Evolutionary conservation across 2,329 filamentous ascomycete genomes (phyloP).

Genomic region (Teratosphaeriaceae sp.): DNA sequence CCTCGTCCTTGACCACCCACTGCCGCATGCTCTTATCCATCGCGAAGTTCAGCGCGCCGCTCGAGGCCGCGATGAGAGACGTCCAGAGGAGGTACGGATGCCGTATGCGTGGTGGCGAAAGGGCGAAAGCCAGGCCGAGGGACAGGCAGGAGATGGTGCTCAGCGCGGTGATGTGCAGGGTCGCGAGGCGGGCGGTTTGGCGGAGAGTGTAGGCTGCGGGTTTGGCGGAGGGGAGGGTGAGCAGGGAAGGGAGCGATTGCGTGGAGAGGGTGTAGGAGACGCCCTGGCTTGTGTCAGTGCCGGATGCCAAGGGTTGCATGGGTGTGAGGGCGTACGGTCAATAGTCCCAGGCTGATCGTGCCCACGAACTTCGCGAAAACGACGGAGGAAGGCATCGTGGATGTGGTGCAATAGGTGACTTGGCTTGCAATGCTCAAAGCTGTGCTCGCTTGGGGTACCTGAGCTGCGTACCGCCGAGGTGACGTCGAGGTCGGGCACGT

Average conservation of each 20-base stretch:
- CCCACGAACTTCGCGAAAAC: slow-evolving; percentile 87
- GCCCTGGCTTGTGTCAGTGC: slow-evolving; percentile 54
- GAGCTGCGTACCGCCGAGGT: not conserved
- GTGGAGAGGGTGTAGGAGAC: slow-evolving; percentile 78
- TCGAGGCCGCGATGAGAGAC: slow-evolving; percentile 55
- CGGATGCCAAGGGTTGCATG: not conserved
- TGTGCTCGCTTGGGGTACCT: slow-evolving; percentile 2
- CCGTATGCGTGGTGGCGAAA: slow-evolving; percentile 66
- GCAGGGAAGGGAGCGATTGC: slow-evolving; percentile 71
- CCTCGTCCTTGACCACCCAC: slow-evolving; percentile 26
- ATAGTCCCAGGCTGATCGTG: slow-evolving; percentile 76
- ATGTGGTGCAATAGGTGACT: not conserved
- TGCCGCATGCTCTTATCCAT: slow-evolving; percentile 18
- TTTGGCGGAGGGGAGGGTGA: slow-evolving; percentile 70
- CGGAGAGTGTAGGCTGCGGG: slow-evolving; percentile 62
- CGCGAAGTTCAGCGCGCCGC: slow-evolving; percentile 32
- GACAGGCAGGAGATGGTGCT: slow-evolving; percentile 62
- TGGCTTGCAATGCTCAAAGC: not conserved
- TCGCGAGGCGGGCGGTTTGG: slow-evolving; percentile 53
- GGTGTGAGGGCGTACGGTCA: slow-evolving; percentile 35
- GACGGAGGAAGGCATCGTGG: slow-evolving; percentile 46
- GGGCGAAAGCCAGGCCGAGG: slow-evolving; percentile 68
- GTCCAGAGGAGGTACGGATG: slow-evolving; percentile 93
- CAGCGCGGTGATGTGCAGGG: slow-evolving; percentile 60
- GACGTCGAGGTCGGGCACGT: not conserved